Conservation (phyloP, 352 stramenopile genomes). For the Phytophthora sansomeana region DNA sequence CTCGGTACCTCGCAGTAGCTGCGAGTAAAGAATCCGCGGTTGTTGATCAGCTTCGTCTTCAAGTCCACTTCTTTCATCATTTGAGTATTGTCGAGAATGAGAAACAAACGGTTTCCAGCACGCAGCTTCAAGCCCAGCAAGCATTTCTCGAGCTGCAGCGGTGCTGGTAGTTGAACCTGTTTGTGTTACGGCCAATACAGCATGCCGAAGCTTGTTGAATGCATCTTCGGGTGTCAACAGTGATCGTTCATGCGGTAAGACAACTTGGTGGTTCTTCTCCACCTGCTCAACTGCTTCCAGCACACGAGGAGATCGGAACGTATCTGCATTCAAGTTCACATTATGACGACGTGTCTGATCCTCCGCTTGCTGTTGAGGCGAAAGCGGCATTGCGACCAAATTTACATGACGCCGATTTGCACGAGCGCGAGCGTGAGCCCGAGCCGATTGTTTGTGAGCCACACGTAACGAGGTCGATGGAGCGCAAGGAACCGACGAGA, state of each 20-base stretch:
- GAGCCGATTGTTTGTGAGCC: slow-evolving; percentile 43
- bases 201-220: slow-evolving; percentile 35
- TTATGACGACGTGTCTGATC: slow-evolving; percentile 1
- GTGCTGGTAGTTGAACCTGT: neutral
- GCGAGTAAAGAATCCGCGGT: slow-evolving; percentile 39
- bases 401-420: slow-evolving; percentile 23
- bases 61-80: too few relatives aligned
- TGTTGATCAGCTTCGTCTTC: neutral
- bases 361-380: slow-evolving; percentile 2
- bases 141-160: slow-evolving; percentile 23
- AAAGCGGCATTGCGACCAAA: slow-evolving; percentile 10
- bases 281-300: slow-evolving; percentile 42
- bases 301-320: slow-evolving; percentile 44
- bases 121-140: slow-evolving; percentile 40
- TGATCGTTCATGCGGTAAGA: neutral
- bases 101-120: slow-evolving; percentile 47
- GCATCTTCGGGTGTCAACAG: slow-evolving; percentile 42
- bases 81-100: too few relatives aligned
- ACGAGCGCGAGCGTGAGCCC: slow-evolving; percentile 24
- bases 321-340: slow-evolving; percentile 6
- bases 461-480: slow-evolving; percentile 15
- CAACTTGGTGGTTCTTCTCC: slow-evolving; percentile 27
- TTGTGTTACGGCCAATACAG: slow-evolving; percentile 1
- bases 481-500: slow-evolving; percentile 5
- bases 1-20: slow-evolving; percentile 44